These are phyloP conservation scores for Rhizophora mangle DNA, from an alignment of 345 rosid species.

Conservation along the genomic window DNA sequence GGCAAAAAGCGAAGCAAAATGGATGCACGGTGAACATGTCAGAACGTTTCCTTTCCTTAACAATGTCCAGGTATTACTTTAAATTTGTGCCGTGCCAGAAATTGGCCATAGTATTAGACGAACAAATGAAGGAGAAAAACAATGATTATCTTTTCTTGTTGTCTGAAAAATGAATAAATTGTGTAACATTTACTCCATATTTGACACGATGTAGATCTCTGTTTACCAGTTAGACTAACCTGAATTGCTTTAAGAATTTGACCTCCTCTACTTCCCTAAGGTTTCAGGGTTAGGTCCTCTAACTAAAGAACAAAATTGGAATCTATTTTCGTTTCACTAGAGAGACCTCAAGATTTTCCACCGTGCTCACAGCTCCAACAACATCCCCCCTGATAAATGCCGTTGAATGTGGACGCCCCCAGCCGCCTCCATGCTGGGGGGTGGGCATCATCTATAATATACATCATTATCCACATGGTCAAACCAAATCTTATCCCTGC, in stretches of 20 bases:
- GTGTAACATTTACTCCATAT: slow-evolving; percentile 12
- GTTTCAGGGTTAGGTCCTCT: slow-evolving; percentile 17
- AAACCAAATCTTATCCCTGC: slow-evolving; percentile 27
- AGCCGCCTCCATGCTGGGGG: slow-evolving; percentile 1
- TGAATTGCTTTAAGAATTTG: slow-evolving; percentile 25
- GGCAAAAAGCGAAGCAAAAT: no score
- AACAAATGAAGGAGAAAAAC: slow-evolving; percentile 12
- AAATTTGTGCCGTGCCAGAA: slow-evolving; percentile 2
- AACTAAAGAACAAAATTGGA: slow-evolving; percentile 9
- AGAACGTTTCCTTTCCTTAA: no score
- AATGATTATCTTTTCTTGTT: not conserved
- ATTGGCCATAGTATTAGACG: slow-evolving; percentile 7
- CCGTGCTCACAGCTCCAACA: slow-evolving; percentile 10
- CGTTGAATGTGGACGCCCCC: slow-evolving; percentile 12
- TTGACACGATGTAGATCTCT: slow-evolving; percentile 4
- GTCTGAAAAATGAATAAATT: slow-evolving; percentile 32
- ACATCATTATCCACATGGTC: slow-evolving; percentile 3
- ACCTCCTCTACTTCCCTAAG: slow-evolving; percentile 16
- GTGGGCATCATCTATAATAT: slow-evolving; percentile 1
- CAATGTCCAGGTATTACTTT: slow-evolving; percentile 9
- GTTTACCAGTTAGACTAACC: slow-evolving; percentile 19
- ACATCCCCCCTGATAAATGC: slow-evolving; percentile 9
- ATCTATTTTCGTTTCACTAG: not conserved
- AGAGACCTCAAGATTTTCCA: slow-evolving; percentile 13
- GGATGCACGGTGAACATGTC: no score